Conservation (phyloP, 345 rosid genomes). For the Eucalyptus rudis region DNA sequence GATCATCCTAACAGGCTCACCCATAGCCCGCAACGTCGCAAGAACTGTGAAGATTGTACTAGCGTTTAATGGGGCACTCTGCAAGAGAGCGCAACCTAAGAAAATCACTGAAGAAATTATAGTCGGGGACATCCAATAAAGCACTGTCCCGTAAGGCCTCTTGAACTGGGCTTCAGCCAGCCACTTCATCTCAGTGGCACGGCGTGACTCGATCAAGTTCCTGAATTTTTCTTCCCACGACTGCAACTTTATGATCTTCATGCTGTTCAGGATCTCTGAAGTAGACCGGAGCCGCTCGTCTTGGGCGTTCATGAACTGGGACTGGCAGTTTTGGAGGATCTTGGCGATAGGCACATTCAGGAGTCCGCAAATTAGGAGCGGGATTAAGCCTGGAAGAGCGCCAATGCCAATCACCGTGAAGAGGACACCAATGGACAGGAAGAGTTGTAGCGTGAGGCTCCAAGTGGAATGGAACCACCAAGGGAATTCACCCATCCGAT, state of each 20-base stretch:
- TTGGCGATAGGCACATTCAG: conserved; percentile 56
- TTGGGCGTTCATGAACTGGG: conserved; percentile 53
- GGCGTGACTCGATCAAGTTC: conserved; percentile 31
- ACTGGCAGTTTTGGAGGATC: conserved; percentile 41
- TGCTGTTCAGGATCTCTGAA: conserved; percentile 55
- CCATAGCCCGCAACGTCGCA: conserved; percentile 51
- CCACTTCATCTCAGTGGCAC: conserved; percentile 59
- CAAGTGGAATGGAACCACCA: conserved; percentile 73
- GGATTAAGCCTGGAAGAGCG: conserved; percentile 43
- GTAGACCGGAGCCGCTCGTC: conserved; percentile 55
- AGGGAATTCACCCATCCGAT: conserved; percentile 64
- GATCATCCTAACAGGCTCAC: conserved; percentile 52
- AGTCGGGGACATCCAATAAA: conserved; percentile 75
- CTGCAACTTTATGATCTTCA: conserved; percentile 73
- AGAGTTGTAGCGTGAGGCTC: conserved; percentile 39
- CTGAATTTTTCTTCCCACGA: conserved; percentile 80
- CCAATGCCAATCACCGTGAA: conserved; percentile 49
- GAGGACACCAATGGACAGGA: conserved; percentile 34
- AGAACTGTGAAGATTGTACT: conserved; percentile 69
- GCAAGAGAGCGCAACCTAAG: conserved; percentile 38
- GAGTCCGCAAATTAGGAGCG: conserved; percentile 30
- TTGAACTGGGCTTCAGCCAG: conserved; percentile 35
- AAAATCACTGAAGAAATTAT: conserved; percentile 53
- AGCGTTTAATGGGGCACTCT: conserved; percentile 56
- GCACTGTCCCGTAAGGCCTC: conserved; percentile 25